A percentile compares a stretch with the other conserved stretches of the same genome.
Evolutionary conservation across 2,329 filamentous ascomycete genomes (phyloP).

Genomic region (Colletotrichum gigasporum): DNA sequence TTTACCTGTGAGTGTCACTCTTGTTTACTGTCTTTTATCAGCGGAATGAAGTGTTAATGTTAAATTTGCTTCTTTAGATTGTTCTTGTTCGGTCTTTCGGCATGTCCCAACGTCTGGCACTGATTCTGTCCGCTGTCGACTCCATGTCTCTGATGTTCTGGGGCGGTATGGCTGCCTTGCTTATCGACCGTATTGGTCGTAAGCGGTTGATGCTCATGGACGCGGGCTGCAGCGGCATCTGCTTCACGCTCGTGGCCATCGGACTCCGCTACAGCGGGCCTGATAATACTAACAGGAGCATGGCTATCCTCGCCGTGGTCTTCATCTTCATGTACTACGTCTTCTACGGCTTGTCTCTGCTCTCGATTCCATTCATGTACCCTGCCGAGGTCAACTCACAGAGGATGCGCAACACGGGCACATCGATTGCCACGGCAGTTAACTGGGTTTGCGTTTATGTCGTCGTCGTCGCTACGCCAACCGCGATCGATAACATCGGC

Average conservation of each 20-base stretch:
- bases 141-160: slow-evolving; percentile 44
- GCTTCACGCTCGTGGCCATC: neutral
- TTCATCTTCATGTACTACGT: slow-evolving; percentile 44
- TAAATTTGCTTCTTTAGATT: too few relatives aligned
- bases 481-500: slow-evolving; percentile 49
- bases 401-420: slow-evolving; percentile 44
- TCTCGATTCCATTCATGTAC: slow-evolving; percentile 37
- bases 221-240: slow-evolving; percentile 34
- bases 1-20: neutral
- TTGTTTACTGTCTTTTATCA: too few relatives aligned
- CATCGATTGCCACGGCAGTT: slow-evolving; percentile 42
- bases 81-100: too few relatives aligned
- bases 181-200: slow-evolving; percentile 56
- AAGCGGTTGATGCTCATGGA: slow-evolving; percentile 66
- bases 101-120: slow-evolving; percentile 2
- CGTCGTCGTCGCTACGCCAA: slow-evolving; percentile 45
- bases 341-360: slow-evolving; percentile 38
- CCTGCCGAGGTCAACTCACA: slow-evolving; percentile 46
- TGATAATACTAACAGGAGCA: neutral
- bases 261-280: neutral
- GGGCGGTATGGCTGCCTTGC: slow-evolving; percentile 40
- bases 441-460: slow-evolving; percentile 47
- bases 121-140: slow-evolving; percentile 62
- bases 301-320: slow-evolving; percentile 27
- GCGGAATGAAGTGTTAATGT: too few relatives aligned